These are phyloP conservation scores for Petasospora fabianii DNA, from an alignment of 1,139 yeast species.

Conservation along the genomic window DNA sequence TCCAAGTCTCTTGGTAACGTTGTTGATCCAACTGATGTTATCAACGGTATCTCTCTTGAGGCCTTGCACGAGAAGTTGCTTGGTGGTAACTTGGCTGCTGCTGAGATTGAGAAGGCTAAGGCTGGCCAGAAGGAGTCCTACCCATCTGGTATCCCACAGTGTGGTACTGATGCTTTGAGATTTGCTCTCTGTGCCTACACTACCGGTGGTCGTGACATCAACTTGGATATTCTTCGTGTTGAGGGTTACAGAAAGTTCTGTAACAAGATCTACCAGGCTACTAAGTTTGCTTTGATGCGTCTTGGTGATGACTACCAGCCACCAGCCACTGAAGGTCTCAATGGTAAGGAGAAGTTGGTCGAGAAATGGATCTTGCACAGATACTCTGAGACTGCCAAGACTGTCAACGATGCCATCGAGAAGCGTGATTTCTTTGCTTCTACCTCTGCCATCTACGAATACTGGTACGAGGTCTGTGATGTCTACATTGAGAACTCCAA, in stretches of 20 bases:
- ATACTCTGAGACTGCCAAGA: conserved; percentile 65
- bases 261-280: conserved; percentile 98
- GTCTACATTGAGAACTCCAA: conserved; percentile 97
- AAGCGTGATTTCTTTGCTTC: conserved; percentile 86
- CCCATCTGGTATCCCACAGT: conserved; percentile 97
- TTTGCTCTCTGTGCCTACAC: conserved; percentile 98
- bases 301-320: conserved; percentile 87
- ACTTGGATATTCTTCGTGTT: conserved; percentile 91
- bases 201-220: conserved; percentile 98
- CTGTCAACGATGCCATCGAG: conserved; percentile 65
- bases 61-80: conserved; percentile 74
- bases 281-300: conserved; percentile 92
- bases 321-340: conserved; percentile 54
- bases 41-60: conserved; percentile 78
- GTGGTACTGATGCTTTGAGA: conserved; percentile 98
- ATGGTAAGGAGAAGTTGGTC: conserved; percentile 86
- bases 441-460: conserved; percentile 82
- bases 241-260: conserved; percentile 99
- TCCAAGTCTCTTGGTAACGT: conserved; percentile 97
- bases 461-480: conserved; percentile 95
- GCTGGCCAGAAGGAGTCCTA: conserved; percentile 86
- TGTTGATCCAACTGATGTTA: conserved; percentile 92
- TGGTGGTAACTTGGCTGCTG: conserved; percentile 84
- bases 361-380: conserved; percentile 96
- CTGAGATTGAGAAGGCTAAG: conserved; percentile 82